phyloP scores from a whole-genome alignment of 225 moss, liverwort and hornwort genomes.

The Asterella californica region DNA sequence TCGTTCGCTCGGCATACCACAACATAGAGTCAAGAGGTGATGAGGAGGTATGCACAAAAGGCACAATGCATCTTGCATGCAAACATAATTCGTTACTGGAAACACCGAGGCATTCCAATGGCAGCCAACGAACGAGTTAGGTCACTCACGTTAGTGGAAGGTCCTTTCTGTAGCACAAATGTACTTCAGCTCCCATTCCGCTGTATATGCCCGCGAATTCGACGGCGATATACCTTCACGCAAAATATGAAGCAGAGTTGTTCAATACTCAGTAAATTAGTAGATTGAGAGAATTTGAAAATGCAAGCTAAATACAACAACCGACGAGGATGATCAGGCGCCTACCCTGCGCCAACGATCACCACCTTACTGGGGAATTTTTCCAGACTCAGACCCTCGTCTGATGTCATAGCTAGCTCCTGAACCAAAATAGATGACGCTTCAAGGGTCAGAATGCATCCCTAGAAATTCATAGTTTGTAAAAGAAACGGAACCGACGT shows the following conservation, averaged over 20 bases:
- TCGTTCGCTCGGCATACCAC: background rate
- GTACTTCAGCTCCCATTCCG: constrained; percentile 85
- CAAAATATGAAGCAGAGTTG: background rate
- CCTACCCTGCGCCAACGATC: constrained; percentile 76
- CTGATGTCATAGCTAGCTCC: constrained; percentile 89
- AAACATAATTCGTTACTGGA: background rate
- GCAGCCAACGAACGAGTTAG: background rate
- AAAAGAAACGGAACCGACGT: background rate
- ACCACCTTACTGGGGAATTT: constrained; percentile 71
- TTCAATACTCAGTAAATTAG: background rate
- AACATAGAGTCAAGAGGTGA: background rate
- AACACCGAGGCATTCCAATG: background rate
- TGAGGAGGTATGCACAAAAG: background rate
- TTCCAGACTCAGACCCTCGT: constrained; percentile 74
- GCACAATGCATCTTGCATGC: background rate
- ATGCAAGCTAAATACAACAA: background rate
- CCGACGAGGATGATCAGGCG: background rate
- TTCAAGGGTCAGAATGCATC: too few relatives aligned
- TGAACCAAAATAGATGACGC: constrained; percentile 23
- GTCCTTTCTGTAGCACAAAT: constrained; percentile 75
- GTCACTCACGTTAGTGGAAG: constrained; percentile 60
- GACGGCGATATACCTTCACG: constrained; percentile 83
- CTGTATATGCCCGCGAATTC: constrained; percentile 83
- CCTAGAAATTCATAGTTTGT: background rate
- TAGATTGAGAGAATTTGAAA: background rate